These are phyloP conservation scores for Ailanthus altissimus DNA, from an alignment of 345 rosid species.

Conservation along the genomic window DNA sequence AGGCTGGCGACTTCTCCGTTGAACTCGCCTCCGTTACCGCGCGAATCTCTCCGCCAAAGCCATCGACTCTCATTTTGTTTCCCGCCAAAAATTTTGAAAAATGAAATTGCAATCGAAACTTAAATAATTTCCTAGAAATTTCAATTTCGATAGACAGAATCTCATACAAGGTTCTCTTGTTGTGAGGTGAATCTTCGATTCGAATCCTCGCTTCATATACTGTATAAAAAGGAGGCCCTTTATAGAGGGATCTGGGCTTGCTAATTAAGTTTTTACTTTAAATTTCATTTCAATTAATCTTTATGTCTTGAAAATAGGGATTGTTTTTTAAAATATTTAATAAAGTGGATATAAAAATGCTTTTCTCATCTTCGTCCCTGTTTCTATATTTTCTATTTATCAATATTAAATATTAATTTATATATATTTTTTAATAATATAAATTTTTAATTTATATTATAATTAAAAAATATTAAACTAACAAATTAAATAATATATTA, in stretches of 20 bases:
- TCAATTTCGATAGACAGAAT: not conserved
- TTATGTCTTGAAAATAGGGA: too few species aligned
- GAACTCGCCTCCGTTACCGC: not conserved
- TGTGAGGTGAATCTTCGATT: constrained; percentile 6
- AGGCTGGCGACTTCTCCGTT: not conserved
- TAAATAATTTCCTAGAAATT: not conserved
- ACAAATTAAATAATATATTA: too few species aligned
- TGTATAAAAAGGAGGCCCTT: not conserved
- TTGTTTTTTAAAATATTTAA: too few species aligned
- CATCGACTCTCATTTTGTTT: constrained; percentile 21
- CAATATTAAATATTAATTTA: too few species aligned
- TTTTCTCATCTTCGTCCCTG: too few species aligned
- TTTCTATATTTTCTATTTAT: too few species aligned
- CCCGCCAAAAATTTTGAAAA: constrained; percentile 21
- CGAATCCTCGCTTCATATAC: not conserved
- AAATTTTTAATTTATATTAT: too few species aligned
- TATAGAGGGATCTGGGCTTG: not conserved
- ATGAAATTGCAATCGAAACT: not conserved
- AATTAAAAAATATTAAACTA: too few species aligned
- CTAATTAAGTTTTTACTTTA: not conserved
- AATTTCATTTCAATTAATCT: not conserved
- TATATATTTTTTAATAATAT: too few species aligned
- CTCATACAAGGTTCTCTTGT: not conserved
- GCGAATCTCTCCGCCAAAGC: constrained; percentile 1
- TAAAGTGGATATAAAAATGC: too few species aligned